phyloP scores from a whole-genome alignment of 139 green algal species.

The Trebouxia sp. region DNA sequence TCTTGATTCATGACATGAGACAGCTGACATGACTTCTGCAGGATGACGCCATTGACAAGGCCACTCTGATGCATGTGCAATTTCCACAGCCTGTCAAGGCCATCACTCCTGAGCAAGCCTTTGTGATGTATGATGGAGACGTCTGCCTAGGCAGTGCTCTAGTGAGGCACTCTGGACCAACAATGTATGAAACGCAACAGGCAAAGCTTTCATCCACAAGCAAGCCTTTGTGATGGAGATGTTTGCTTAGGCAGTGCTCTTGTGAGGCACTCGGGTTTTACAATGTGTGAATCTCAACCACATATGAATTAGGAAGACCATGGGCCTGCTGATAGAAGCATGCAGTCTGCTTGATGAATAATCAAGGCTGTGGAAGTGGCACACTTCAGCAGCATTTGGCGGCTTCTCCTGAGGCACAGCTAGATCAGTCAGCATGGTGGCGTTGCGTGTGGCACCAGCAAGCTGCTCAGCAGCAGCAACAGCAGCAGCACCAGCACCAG shows the following conservation, averaged over 20 bases:
- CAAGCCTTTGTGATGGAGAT: constrained; percentile 65
- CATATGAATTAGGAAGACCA: no score
- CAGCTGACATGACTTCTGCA: no score
- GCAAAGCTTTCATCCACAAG: constrained; percentile 64
- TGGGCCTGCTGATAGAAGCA: no score
- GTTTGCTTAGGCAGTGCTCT: constrained; percentile 63
- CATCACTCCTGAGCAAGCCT: constrained; percentile 61
- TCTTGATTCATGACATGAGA: no score
- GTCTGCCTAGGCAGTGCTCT: constrained; percentile 63
- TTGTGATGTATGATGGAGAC: constrained; percentile 79
- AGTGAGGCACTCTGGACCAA: constrained; percentile 49
- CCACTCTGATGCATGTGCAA: constrained; percentile 38
- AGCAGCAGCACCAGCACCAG: no score
- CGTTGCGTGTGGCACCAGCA: no score
- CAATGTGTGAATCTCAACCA: background rate
- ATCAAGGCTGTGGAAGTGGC: no score
- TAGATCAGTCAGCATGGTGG: no score
- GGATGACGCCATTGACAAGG: background rate
- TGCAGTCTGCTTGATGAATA: no score
- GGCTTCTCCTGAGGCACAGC: no score
- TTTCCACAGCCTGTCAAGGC: constrained; percentile 54
- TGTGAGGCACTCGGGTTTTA: constrained; percentile 49
- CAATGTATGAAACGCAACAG: background rate
- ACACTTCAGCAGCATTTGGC: no score
- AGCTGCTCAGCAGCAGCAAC: no score